These are phyloP conservation scores for Macrolepiota dolichaula DNA, from an alignment of 768 basidiomycete genomes.

Conservation along the genomic window DNA sequence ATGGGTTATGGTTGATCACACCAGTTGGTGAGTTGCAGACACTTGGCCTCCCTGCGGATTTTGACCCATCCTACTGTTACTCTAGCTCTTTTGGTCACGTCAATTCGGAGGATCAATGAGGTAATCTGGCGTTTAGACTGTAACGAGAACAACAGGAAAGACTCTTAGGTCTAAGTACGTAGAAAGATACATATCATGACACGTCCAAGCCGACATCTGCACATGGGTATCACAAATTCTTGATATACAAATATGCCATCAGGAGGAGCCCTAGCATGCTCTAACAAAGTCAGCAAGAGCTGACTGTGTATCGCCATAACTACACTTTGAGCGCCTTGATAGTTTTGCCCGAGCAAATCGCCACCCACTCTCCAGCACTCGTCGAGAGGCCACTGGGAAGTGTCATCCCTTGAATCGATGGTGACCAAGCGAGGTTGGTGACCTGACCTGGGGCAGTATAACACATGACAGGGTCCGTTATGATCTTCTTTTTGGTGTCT, in stretches of 20 bases:
- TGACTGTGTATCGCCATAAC: conserved; percentile 10
- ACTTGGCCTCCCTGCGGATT: background rate
- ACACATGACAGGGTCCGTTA: conserved; percentile 80
- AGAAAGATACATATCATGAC: background rate
- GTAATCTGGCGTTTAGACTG: background rate
- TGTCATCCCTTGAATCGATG: conserved; percentile 71
- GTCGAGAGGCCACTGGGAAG: conserved; percentile 75
- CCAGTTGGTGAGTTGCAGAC: conserved; percentile 5
- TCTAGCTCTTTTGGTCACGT: conserved; percentile 5
- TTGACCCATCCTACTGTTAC: background rate
- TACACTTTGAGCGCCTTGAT: conserved; percentile 83
- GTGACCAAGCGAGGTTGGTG: conserved; percentile 88
- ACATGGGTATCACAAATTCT: conserved; percentile 7
- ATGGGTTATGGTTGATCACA: conserved; percentile 13
- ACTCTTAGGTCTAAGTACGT: background rate
- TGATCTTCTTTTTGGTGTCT: conserved; percentile 69
- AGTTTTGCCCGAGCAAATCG: conserved; percentile 76
- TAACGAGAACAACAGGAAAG: background rate
- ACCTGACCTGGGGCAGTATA: conserved; percentile 78
- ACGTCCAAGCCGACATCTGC: background rate
- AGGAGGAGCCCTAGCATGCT: too few species aligned
- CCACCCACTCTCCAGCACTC: conserved; percentile 82
- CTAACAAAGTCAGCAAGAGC: background rate
- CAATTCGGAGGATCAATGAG: conserved; percentile 1
- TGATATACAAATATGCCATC: conserved; percentile 2